Evolutionary conservation across 371 early-diverging fungal species (phyloP).

Genomic region (Coemansia sp.): DNA sequence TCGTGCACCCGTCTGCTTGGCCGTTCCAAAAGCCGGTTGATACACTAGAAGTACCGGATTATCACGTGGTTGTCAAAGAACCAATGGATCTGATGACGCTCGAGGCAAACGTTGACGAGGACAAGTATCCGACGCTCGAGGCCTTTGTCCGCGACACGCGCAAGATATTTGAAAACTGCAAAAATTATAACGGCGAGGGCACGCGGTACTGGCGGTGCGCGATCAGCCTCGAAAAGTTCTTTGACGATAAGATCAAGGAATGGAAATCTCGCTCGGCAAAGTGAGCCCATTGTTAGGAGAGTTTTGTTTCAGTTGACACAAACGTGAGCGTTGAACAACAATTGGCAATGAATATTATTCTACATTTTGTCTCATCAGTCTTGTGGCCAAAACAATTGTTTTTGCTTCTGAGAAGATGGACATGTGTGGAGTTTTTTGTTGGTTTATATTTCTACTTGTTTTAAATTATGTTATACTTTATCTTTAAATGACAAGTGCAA

Average conservation of each 20-base stretch:
- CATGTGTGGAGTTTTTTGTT: no score
- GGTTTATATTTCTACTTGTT: neutral
- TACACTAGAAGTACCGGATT: constrained; percentile 90
- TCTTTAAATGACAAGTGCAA: no score
- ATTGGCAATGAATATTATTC: neutral
- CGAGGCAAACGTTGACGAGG: constrained; percentile 68
- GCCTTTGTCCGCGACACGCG: constrained; percentile 74
- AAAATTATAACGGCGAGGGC: constrained; percentile 76
- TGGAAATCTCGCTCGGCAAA: constrained; percentile 40
- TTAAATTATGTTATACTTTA: neutral
- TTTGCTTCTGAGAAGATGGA: neutral
- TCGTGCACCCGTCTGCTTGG: constrained; percentile 86
- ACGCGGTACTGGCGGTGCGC: constrained; percentile 83
- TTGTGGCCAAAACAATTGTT: constrained; percentile 3
- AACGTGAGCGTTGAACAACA: constrained; percentile 1
- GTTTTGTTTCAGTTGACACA: neutral
- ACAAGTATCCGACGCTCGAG: constrained; percentile 69
- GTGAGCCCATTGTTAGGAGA: constrained; percentile 6
- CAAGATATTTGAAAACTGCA: constrained; percentile 86
- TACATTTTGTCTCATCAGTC: neutral
- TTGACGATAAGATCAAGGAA: constrained; percentile 58
- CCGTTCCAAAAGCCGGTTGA: constrained; percentile 98
- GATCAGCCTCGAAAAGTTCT: constrained; percentile 66
- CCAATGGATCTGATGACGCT: constrained; percentile 97
- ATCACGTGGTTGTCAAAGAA: constrained; percentile 92